Conservation (phyloP, 805 yeast species). For the Kregervanrija delftensis region DNA sequence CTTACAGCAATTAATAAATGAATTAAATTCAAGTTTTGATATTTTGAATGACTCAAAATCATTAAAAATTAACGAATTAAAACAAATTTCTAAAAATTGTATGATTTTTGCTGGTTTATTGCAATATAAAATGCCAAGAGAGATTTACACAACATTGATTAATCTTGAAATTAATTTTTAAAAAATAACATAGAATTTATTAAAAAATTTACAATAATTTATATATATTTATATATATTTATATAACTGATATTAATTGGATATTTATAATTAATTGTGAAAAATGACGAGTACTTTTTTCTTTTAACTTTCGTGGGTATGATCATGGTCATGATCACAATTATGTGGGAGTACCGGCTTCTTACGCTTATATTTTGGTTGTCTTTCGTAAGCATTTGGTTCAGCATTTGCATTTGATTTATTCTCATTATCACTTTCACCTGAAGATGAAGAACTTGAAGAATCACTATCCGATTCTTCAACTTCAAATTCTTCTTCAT, state of each 20-base stretch:
- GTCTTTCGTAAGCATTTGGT: conserved; percentile 84
- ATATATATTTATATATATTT: background rate
- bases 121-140: conserved; percentile 86
- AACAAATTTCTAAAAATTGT: conserved; percentile 70
- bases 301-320: conserved; percentile 1
- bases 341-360: conserved; percentile 8
- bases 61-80: conserved; percentile 48
- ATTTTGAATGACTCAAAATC: conserved; percentile 19
- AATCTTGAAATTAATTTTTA: conserved; percentile 43
- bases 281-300: too few relatives aligned
- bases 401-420: conserved; percentile 14
- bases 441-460: conserved; percentile 19
- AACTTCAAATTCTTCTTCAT: conserved; percentile 36
- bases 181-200: background rate
- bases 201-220: too few relatives aligned
- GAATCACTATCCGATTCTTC: conserved; percentile 15
- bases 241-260: background rate
- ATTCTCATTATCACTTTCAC: conserved; percentile 9
- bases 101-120: conserved; percentile 95
- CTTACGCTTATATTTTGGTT: conserved; percentile 52
- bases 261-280: background rate
- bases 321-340: conserved; percentile 8
- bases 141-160: conserved; percentile 65
- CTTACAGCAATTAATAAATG: conserved; percentile 50
- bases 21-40: conserved; percentile 32